These are phyloP conservation scores for Metahyphopichia silvanorum DNA, from an alignment of 805 yeast species.

Conservation along the genomic window DNA sequence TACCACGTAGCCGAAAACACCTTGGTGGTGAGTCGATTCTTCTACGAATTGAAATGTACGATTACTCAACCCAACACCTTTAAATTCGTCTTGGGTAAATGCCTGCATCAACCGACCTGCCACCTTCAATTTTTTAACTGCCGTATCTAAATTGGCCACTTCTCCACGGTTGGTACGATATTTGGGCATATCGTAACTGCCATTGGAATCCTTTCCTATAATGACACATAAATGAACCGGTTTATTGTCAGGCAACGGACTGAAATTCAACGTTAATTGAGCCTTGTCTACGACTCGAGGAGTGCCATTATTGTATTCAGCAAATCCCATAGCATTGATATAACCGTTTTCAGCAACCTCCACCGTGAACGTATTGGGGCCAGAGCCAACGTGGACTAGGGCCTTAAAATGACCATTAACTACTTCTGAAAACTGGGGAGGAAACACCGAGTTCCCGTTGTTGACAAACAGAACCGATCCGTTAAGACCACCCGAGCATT, in stretches of 20 bases:
- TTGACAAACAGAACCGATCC: conserved; percentile 33
- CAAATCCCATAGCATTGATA: conserved; percentile 24
- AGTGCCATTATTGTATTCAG: conserved; percentile 10
- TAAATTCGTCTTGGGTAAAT: conserved; percentile 87
- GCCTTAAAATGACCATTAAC: conserved; percentile 73
- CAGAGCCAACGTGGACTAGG: conserved; percentile 64
- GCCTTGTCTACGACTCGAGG: conserved; percentile 21
- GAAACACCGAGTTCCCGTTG: conserved; percentile 44
- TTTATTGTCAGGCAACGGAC: conserved; percentile 59
- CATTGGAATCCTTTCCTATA: conserved; percentile 72
- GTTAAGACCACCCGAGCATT: conserved; percentile 11
- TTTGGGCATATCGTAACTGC: conserved; percentile 65
- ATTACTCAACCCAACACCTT: conserved; percentile 70
- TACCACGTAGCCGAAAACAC: conserved; percentile 30
- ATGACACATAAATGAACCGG: conserved; percentile 81
- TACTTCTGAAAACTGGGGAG: conserved; percentile 70
- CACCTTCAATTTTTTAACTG: conserved; percentile 69
- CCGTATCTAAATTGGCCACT: conserved; percentile 65
- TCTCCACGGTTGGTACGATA: conserved; percentile 47
- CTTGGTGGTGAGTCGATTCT: conserved; percentile 29
- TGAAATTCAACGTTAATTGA: conserved; percentile 19
- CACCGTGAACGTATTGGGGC: conserved; percentile 54
- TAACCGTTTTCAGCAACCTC: conserved; percentile 43
- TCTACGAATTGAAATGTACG: conserved; percentile 76
- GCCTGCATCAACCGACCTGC: conserved; percentile 91